Percentiles rank a stretch among this genome's conserved stretches.
phyloP scores from a whole-genome alignment of 2,329 filamentous ascomycete genomes.

The Aureobasidium subglaciale region DNA sequence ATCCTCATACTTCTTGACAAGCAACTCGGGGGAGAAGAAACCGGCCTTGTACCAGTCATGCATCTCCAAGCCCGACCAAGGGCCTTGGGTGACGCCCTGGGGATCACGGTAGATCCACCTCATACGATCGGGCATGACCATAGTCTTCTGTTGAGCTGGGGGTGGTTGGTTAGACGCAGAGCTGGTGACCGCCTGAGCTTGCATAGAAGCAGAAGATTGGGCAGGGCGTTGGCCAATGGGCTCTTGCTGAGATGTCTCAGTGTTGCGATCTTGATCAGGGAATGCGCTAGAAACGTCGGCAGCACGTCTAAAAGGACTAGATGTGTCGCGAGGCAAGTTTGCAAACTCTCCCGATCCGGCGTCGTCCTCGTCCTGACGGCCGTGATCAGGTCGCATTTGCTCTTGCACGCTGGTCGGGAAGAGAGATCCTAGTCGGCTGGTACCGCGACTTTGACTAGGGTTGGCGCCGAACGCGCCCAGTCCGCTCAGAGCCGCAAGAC shows the following conservation, averaged over 20 bases:
- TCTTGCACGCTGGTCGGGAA: constrained; percentile 88
- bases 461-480: constrained; percentile 58
- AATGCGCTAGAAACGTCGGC: constrained; percentile 18
- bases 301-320: constrained; percentile 45
- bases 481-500: constrained; percentile 58
- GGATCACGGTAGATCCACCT: constrained; percentile 97
- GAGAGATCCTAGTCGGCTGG: constrained; percentile 73
- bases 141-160: constrained; percentile 66
- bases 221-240: constrained; percentile 13
- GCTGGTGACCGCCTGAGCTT: constrained; percentile 34
- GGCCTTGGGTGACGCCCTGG: constrained; percentile 83
- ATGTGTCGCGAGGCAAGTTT: constrained; percentile 39
- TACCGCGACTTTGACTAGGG: constrained; percentile 38
- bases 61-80: constrained; percentile 96
- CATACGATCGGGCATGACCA: constrained; percentile 99
- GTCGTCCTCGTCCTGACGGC: constrained; percentile 51
- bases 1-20: constrained; percentile 93
- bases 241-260: constrained; percentile 11
- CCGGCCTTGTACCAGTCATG: constrained; percentile 99
- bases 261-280: constrained; percentile 11
- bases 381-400: constrained; percentile 62
- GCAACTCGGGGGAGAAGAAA: constrained; percentile 90
- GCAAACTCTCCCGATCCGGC: constrained; percentile 23
- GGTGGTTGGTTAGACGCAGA: constrained; percentile 62
- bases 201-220: constrained; percentile 16